Conservation (phyloP, 306 rosid species). For the Citrullus mucosospermus region DNA sequence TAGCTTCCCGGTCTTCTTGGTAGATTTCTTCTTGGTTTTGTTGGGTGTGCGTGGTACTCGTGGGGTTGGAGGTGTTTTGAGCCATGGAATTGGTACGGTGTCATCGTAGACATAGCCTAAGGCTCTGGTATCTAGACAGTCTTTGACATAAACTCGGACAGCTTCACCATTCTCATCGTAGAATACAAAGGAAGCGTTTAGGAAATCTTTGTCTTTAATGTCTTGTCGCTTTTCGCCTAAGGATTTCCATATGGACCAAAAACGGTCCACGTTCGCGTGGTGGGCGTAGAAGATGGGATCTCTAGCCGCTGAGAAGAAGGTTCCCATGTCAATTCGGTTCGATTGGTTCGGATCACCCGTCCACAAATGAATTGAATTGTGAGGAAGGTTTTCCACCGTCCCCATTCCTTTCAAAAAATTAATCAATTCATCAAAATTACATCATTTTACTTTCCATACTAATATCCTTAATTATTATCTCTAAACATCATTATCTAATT, state of each 20-base stretch:
- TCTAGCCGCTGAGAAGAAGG: conserved; percentile 48
- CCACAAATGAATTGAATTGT: conserved; percentile 45
- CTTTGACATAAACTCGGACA: conserved; percentile 51
- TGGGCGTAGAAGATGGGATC: conserved; percentile 62
- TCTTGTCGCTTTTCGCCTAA: conserved; percentile 35
- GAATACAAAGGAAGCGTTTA: conserved; percentile 46
- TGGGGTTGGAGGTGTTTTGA: conserved; percentile 21
- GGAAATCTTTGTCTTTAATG: conserved; percentile 38
- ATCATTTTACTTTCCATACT: no score
- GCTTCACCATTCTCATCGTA: conserved; percentile 54
- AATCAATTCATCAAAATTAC: no score
- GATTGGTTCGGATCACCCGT: conserved; percentile 32
- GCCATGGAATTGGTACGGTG: conserved; percentile 45
- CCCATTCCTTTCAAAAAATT: not conserved
- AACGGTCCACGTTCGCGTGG: conserved; percentile 55
- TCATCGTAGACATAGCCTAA: conserved; percentile 57
- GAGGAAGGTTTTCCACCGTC: conserved; percentile 43
- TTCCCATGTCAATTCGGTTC: conserved; percentile 50
- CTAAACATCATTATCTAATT: no score
- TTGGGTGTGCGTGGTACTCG: not conserved
- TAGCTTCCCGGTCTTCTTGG: no score
- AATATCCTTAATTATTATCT: no score
- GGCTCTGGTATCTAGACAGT: conserved; percentile 35
- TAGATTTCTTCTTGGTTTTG: no score
- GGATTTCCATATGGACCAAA: conserved; percentile 60